A percentile compares a stretch with the other conserved stretches of the same genome.
phyloP scores from a whole-genome alignment of 2,329 filamentous ascomycete genomes.

The Cyclaneusma minus region DNA sequence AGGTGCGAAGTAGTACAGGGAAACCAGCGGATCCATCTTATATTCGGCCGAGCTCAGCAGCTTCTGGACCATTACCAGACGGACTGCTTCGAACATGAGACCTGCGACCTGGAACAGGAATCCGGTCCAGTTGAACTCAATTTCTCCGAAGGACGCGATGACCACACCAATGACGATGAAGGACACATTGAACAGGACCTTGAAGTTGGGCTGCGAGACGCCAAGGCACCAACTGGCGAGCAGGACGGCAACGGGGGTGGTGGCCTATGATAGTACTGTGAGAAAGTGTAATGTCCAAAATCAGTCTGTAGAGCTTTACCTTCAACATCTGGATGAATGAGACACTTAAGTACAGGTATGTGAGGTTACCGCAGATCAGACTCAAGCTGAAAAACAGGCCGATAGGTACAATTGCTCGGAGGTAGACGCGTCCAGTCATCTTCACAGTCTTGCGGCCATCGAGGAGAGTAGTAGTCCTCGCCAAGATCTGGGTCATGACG shows the following conservation, averaged over 20 bases:
- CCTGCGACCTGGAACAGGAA: conserved; percentile 68
- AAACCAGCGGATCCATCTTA: conserved; percentile 86
- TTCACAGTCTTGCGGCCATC: conserved; percentile 93
- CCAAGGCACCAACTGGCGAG: conserved; percentile 80
- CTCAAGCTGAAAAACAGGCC: conserved; percentile 91
- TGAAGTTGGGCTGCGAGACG: conserved; percentile 68
- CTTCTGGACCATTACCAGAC: conserved; percentile 72
- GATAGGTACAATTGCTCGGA: conserved; percentile 87
- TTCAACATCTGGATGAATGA: conserved; percentile 99
- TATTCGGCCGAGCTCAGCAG: conserved; percentile 69
- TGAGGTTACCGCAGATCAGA: conserved; percentile 91
- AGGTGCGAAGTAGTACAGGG: conserved; percentile 80
- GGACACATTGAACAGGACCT: conserved; percentile 82
- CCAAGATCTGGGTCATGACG: conserved; percentile 84
- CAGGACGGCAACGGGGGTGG: conserved; percentile 85
- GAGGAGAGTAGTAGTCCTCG: conserved; percentile 74
- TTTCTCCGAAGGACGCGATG: conserved; percentile 89
- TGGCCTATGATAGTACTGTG: conserved; percentile 49
- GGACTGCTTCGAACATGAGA: conserved; percentile 68
- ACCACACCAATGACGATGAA: conserved; percentile 90
- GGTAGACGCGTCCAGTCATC: conserved; percentile 89
- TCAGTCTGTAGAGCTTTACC: conserved; percentile 30
- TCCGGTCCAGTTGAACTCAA: conserved; percentile 73
- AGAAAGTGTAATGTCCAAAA: conserved; percentile 4
- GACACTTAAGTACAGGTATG: conserved; percentile 88